These are phyloP conservation scores for Acer saccharum DNA, from an alignment of 345 rosid genomes.

Conservation along the genomic window DNA sequence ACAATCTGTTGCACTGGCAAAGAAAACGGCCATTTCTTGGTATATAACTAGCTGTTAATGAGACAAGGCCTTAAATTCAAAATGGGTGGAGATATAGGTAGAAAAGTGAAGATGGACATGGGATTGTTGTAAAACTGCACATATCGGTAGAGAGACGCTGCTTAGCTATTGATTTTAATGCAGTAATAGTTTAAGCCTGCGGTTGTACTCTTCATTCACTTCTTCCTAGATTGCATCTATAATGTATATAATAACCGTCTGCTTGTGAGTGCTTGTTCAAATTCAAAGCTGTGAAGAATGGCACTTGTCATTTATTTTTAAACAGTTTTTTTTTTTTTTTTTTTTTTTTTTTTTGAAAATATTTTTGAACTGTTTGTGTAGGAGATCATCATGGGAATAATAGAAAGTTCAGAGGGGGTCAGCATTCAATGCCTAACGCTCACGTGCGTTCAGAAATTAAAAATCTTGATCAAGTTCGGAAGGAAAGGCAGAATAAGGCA, in stretches of 20 bases:
- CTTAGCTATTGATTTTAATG: not conserved
- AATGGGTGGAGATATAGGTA: not conserved
- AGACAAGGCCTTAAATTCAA: not conserved
- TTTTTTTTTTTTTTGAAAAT: not conserved
- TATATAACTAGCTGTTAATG: not conserved
- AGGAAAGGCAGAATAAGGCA: conserved; percentile 83
- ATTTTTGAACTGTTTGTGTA: conserved; percentile 23
- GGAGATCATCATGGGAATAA: conserved; percentile 35
- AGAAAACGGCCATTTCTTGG: not conserved
- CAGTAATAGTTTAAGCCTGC: not conserved
- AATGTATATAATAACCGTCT: not conserved
- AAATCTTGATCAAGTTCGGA: conserved; percentile 85
- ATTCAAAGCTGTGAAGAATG: not conserved
- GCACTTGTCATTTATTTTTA: not conserved
- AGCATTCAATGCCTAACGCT: conserved; percentile 59
- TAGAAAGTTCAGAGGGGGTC: conserved; percentile 52
- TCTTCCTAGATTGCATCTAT: not conserved
- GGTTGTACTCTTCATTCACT: not conserved
- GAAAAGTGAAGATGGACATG: not conserved
- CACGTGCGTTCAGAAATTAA: conserved; percentile 85
- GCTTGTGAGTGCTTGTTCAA: not conserved
- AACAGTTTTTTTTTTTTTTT: not conserved
- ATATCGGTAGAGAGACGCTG: not conserved
- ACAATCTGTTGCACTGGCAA: not conserved
- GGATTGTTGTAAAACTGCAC: not conserved